A percentile compares a stretch with the other conserved stretches of the same genome.
Evolutionary conservation across 2,329 filamentous ascomycete genomes (phyloP).

Genomic region (Byssochlamys sp.): DNA sequence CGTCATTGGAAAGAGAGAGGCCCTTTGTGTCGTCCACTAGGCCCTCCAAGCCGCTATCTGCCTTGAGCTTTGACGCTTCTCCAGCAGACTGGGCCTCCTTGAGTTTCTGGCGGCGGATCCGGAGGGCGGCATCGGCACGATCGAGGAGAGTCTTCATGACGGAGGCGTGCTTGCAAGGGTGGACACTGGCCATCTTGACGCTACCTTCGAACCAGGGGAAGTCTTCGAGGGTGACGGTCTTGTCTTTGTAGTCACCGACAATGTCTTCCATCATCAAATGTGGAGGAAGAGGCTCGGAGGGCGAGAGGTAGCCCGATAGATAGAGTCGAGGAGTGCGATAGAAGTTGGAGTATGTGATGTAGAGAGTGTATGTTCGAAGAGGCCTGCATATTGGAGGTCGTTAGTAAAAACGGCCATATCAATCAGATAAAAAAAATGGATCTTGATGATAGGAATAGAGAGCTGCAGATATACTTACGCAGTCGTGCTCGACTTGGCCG

Average conservation of each 20-base stretch:
- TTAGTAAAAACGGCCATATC: neutral
- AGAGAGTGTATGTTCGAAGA: constrained; percentile 88
- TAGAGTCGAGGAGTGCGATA: constrained; percentile 94
- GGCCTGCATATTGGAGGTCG: constrained; percentile 44
- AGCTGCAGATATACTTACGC: constrained; percentile 38
- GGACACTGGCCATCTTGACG: constrained; percentile 92
- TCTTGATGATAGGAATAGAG: neutral
- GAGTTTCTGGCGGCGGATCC: constrained; percentile 75
- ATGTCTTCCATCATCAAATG: constrained; percentile 93
- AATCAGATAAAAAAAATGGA: neutral
- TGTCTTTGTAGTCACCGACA: constrained; percentile 92
- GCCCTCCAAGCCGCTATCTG: constrained; percentile 63
- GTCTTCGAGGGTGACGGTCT: constrained; percentile 95
- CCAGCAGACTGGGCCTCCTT: constrained; percentile 47
- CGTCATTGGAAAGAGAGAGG: constrained; percentile 46
- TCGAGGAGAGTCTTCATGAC: constrained; percentile 98
- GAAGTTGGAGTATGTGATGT: constrained; percentile 95
- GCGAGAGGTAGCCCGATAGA: constrained; percentile 75
- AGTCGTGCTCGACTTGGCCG: constrained; percentile 40
- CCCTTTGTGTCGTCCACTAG: constrained; percentile 71
- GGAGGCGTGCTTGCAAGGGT: constrained; percentile 91
- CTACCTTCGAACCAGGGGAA: constrained; percentile 88
- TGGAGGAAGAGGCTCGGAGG: constrained; percentile 70
- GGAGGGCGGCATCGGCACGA: constrained; percentile 84
- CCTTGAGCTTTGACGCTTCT: constrained; percentile 33